Evolutionary conservation across 768 basidiomycete species (phyloP).

Genomic region (Infundibulicybe gibba): DNA sequence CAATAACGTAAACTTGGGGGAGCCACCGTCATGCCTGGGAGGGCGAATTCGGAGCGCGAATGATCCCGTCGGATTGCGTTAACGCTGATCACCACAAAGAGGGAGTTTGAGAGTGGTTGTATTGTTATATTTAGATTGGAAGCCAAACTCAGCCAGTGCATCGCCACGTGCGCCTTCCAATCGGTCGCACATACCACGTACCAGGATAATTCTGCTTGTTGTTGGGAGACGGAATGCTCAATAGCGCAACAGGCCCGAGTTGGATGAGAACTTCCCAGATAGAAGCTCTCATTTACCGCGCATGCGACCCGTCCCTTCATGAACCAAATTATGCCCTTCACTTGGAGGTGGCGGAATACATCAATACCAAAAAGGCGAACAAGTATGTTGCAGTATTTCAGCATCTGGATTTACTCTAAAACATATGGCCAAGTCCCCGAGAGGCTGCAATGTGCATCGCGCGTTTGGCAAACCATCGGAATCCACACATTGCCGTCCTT

Average conservation of each 20-base stretch:
- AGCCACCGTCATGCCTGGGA: too few relatives aligned
- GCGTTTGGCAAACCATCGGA: conserved; percentile 85
- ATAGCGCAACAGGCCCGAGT: conserved; percentile 41
- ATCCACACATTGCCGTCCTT: conserved; percentile 87
- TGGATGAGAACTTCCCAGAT: conserved; percentile 63
- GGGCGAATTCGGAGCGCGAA: too few relatives aligned
- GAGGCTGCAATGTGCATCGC: conserved; percentile 88
- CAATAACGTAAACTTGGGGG: too few relatives aligned
- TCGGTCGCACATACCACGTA: too few relatives aligned
- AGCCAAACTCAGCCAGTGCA: too few relatives aligned
- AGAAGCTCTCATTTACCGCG: conserved; percentile 72
- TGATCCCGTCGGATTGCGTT: too few relatives aligned
- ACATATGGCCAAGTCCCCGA: conserved; percentile 56
- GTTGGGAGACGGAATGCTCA: conserved; percentile 34
- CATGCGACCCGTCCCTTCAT: conserved; percentile 80
- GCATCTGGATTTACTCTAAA: not conserved
- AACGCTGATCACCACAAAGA: too few relatives aligned
- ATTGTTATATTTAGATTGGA: too few relatives aligned
- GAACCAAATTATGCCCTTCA: conserved; percentile 92
- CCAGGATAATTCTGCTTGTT: too few relatives aligned
- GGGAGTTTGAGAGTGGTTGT: too few relatives aligned
- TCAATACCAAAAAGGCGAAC: conserved; percentile 96
- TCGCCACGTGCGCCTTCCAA: too few relatives aligned
- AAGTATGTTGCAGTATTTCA: conserved; percentile 48
- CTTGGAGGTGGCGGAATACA: conserved; percentile 89